Base-by-base conservation (phyloP, 2,329 filamentous ascomycete genomes). In the Penicillium sp. region DNA sequence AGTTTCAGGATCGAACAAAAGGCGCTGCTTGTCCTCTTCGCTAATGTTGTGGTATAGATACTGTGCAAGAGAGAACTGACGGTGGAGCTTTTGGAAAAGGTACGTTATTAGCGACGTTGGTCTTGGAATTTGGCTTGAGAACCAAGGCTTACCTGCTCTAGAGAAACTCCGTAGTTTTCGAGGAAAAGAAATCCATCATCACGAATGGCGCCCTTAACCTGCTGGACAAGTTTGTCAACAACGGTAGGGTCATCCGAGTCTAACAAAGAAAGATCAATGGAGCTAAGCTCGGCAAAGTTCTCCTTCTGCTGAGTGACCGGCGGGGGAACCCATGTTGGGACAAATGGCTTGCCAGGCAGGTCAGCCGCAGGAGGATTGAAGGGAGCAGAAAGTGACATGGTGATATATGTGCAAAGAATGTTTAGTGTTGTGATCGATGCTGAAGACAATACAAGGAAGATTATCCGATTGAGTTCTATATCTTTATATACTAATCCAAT, bases 11-110 rank as follows among this genome's bases (percentile, higher is more conserved):
- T 77, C 66, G 62, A 79, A 82, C 0, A 82, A 74, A 17, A 82
- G 74, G 1, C 75, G 73, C 54, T 79, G 64, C 63, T 81, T 82
- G 61, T 82, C 81, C 55, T 80, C 77, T 7, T 81, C 77, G 15
- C 71, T 78, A 25, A 82, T 82, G 58, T 82, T 81, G 38, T 74
- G 61, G 68, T 82, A 80, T 35, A 82, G 61, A 51, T 81, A 82
- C 50, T 82, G 80, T 6, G 80, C 80, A 10, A 83, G 67, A 17
- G 73, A 71, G 52, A 83, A 82, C 59, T 82, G 80, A 23, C 80
- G 78, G 63, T 82, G 79, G 13, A 82, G 74, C 66, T 68, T 38
- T 19, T 47, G 23, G 5, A 13, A 41, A 38, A 45, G 33, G 7
- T 33, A 33, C 31, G 1, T 36, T 49, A 3, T 12, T 35, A n/a